Evolutionary conservation across 225 moss, liverwort and hornwort species (phyloP).

Genomic region (Pseudisothecium myosuroides): DNA sequence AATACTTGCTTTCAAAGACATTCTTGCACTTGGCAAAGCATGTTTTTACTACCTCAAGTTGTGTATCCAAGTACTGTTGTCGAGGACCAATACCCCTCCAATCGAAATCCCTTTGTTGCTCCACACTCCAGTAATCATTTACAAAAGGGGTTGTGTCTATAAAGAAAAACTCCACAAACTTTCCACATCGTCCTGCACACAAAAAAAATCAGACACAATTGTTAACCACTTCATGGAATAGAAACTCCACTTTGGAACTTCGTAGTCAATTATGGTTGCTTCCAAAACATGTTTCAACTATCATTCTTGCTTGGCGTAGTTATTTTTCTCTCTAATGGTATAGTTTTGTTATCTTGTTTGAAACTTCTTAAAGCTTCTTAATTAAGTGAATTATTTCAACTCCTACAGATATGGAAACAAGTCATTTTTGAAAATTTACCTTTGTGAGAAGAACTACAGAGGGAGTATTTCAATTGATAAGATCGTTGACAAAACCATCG

Average conservation of each 20-base stretch:
- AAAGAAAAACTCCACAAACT: constrained; percentile 58
- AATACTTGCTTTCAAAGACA: too few species aligned
- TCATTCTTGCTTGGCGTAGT: too few species aligned
- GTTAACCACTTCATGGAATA: too few species aligned
- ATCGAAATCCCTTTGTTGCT: constrained; percentile 26
- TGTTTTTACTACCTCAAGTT: constrained; percentile 21
- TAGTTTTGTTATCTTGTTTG: neutral
- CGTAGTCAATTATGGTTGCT: too few species aligned
- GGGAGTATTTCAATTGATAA: constrained; percentile 44
- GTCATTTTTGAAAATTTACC: neutral
- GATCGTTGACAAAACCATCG: constrained; percentile 72
- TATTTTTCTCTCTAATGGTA: neutral
- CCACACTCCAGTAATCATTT: constrained; percentile 41
- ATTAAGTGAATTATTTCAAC: neutral
- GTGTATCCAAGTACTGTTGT: constrained; percentile 26
- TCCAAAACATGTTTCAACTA: neutral
- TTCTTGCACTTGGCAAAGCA: neutral
- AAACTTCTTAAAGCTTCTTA: neutral
- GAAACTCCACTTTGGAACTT: neutral
- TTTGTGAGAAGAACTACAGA: constrained; percentile 19
- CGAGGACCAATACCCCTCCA: constrained; percentile 56
- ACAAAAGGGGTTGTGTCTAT: constrained; percentile 76
- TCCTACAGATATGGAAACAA: neutral
- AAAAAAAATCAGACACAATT: neutral
- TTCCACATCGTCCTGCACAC: constrained; percentile 24